phyloP scores from a whole-genome alignment of 2,329 filamentous ascomycete species.

The Arachnopeziza araneosa region DNA sequence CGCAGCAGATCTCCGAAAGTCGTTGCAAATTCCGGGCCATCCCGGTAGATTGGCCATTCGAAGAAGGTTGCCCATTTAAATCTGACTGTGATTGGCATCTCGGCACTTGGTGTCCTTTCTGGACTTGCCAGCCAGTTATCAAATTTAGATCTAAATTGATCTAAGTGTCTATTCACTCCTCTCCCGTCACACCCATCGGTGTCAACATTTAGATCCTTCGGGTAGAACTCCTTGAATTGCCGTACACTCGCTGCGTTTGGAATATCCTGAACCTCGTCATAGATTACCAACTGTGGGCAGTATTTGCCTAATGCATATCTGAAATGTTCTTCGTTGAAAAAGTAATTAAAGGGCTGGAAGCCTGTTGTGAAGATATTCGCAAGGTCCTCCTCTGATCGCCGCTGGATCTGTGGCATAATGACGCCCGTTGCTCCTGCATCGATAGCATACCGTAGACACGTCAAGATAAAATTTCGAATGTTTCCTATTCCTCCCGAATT shows the following conservation, averaged over 20 bases:
- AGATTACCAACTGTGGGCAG: conserved; percentile 41
- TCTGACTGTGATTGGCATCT: conserved; percentile 18
- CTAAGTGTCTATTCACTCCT: conserved; percentile 24
- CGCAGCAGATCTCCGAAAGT: conserved; percentile 39
- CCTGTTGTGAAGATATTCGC: conserved; percentile 36
- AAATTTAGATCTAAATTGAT: conserved; percentile 23
- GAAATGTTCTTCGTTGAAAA: conserved; percentile 44
- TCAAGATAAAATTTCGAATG: conserved; percentile 46
- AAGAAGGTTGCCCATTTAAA: conserved; percentile 28
- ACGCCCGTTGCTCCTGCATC: conserved; percentile 42
- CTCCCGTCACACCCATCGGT: conserved; percentile 23
- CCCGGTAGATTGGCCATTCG: conserved; percentile 41
- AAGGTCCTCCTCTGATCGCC: conserved; percentile 37
- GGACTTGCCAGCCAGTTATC: conserved; percentile 20
- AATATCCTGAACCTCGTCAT: conserved; percentile 34
- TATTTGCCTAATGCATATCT: conserved; percentile 31
- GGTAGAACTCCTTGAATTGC: conserved; percentile 36
- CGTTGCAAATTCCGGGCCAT: conserved; percentile 42
- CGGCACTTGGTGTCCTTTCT: conserved; percentile 11
- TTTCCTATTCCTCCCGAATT: conserved; percentile 47
- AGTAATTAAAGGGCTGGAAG: conserved; percentile 38
- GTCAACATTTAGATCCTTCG: conserved; percentile 22
- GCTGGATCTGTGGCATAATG: conserved; percentile 41
- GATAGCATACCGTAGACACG: conserved; percentile 44
- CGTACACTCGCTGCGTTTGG: conserved; percentile 32